Evolutionary conservation across 805 yeast genomes (phyloP).

Genomic region (Scheffersomyces stipitis): DNA sequence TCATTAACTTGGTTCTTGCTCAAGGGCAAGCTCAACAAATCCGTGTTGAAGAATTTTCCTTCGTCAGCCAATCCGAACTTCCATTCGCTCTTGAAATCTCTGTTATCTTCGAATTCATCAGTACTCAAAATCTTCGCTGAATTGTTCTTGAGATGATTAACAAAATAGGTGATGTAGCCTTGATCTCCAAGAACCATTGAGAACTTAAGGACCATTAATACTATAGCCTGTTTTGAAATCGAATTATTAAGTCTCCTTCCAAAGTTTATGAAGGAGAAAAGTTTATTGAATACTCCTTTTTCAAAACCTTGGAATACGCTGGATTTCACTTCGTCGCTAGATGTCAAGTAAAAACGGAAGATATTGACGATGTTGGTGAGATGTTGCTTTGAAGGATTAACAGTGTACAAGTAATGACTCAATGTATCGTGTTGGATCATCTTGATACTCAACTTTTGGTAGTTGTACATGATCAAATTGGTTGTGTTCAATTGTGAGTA

Average conservation of each 20-base stretch:
- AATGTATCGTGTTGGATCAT: slow-evolving; percentile 76
- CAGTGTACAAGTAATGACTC: slow-evolving; percentile 45
- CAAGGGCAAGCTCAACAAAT: slow-evolving; percentile 1
- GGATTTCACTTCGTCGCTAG: slow-evolving; percentile 49
- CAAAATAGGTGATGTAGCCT: slow-evolving; percentile 29
- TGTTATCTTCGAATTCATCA: slow-evolving; percentile 46
- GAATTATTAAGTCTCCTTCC: slow-evolving; percentile 53
- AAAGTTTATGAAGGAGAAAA: slow-evolving; percentile 65
- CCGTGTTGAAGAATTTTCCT: slow-evolving; percentile 1
- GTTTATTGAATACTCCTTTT: slow-evolving; percentile 60
- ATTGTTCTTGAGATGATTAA: slow-evolving; percentile 12
- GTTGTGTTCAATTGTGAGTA: slow-evolving; percentile 60
- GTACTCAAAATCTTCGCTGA: slow-evolving; percentile 13
- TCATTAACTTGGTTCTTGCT: background rate
- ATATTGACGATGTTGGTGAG: slow-evolving; percentile 25
- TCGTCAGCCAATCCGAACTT: slow-evolving; percentile 43
- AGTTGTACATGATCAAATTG: slow-evolving; percentile 50
- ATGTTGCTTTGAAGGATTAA: slow-evolving; percentile 31
- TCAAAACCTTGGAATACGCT: slow-evolving; percentile 56
- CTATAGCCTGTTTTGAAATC: slow-evolving; percentile 38
- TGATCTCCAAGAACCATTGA: slow-evolving; percentile 33
- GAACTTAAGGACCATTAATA: slow-evolving; percentile 32
- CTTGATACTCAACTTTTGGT: slow-evolving; percentile 58
- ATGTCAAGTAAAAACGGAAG: slow-evolving; percentile 53
- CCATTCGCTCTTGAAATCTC: slow-evolving; percentile 60